Conservation (phyloP, 2,329 filamentous ascomycete species). For the Calonectria pseudoreteaudii region DNA sequence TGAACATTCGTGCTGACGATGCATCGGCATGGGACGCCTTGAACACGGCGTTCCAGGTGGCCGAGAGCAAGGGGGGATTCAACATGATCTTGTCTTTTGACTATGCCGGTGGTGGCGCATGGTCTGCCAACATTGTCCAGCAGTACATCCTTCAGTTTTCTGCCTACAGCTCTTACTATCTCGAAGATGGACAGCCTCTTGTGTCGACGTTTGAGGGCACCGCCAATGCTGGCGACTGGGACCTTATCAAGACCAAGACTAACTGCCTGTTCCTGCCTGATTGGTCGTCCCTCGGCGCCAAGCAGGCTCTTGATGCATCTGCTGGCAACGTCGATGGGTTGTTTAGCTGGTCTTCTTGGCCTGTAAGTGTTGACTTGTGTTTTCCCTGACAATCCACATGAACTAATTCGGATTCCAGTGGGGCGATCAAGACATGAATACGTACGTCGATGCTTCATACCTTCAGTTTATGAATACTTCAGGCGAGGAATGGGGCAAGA, state of each 20-base stretch:
- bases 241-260: constrained; percentile 2
- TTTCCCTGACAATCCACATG: background rate
- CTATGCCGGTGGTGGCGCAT: background rate
- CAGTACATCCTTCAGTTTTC: constrained; percentile 11
- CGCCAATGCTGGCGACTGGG: constrained; percentile 12
- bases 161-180: constrained; percentile 4
- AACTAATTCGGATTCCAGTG: background rate
- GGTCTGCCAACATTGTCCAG: background rate
- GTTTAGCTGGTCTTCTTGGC: constrained; percentile 19
- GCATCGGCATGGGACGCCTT: background rate
- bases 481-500: background rate
- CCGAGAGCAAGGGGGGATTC: background rate
- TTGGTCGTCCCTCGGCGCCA: constrained; percentile 21
- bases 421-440: constrained; percentile 14
- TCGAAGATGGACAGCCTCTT: constrained; percentile 5
- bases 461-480: constrained; percentile 4
- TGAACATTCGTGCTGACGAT: constrained; percentile 6
- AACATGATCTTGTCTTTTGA: background rate
- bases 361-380: background rate
- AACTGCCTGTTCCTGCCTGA: constrained; percentile 10
- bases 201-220: constrained; percentile 22
- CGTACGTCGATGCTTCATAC: constrained; percentile 16
- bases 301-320: background rate
- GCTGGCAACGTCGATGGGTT: constrained; percentile 5
- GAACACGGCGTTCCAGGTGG: background rate